Conservation (phyloP, 192 early-diverging fungal species). For the Mortierella antarctica region DNA sequence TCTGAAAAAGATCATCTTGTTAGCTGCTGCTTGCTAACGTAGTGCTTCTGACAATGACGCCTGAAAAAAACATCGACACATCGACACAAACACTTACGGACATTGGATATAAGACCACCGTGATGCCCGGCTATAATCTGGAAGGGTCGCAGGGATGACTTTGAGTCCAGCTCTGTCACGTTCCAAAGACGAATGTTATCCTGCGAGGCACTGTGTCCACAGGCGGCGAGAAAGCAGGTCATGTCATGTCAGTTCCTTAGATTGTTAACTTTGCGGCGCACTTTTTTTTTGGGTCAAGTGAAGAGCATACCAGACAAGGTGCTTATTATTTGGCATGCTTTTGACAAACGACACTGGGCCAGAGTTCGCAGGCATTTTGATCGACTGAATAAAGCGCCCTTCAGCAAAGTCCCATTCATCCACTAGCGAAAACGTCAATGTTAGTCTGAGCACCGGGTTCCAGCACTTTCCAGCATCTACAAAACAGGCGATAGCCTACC, state of each 20-base stretch:
- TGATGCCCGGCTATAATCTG: slow-evolving; percentile 95
- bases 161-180: slow-evolving; percentile 59
- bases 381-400: slow-evolving; percentile 71
- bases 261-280: neutral
- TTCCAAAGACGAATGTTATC: slow-evolving; percentile 97
- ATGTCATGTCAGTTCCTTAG: neutral
- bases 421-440: slow-evolving; percentile 54
- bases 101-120: slow-evolving; percentile 82
- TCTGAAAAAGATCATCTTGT: slow-evolving; percentile 50
- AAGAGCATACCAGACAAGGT: slow-evolving; percentile 78
- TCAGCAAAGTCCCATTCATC: slow-evolving; percentile 89
- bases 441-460: neutral
- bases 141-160: slow-evolving; percentile 67
- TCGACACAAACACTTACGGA: slow-evolving; percentile 63
- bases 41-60: neutral
- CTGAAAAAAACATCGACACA: neutral
- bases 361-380: slow-evolving; percentile 88
- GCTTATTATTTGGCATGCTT: slow-evolving; percentile 81
- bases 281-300: neutral
- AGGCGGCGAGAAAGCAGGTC: neutral
- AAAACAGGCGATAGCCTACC: slow-evolving; percentile 48
- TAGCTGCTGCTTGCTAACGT: neutral
- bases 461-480: neutral
- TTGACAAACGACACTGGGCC: slow-evolving; percentile 86
- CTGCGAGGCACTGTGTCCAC: slow-evolving; percentile 75